phyloP scores from a whole-genome alignment of 345 rosid genomes.

The Syzygium aqueum region DNA sequence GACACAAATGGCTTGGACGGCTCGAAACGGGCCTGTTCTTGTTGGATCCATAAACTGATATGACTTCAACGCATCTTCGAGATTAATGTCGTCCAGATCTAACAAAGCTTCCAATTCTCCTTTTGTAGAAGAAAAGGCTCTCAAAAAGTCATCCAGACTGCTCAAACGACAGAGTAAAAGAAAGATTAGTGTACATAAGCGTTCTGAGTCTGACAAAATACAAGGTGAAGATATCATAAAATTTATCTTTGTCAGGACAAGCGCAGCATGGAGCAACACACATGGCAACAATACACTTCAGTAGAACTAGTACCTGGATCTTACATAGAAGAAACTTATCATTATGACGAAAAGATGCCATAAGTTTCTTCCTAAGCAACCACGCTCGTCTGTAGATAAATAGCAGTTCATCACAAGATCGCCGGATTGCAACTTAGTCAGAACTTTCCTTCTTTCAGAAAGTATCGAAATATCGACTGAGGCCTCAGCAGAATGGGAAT shows the following conservation, averaged over 20 bases:
- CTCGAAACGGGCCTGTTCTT: slow-evolving; percentile 61
- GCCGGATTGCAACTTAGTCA: not conserved
- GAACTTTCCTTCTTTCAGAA: slow-evolving; percentile 24
- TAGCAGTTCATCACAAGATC: slow-evolving; percentile 7
- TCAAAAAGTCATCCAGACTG: slow-evolving; percentile 64
- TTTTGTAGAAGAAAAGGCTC: slow-evolving; percentile 52
- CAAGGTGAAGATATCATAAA: not conserved
- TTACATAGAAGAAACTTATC: slow-evolving; percentile 58
- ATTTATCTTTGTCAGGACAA: not conserved
- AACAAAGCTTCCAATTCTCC: slow-evolving; percentile 48
- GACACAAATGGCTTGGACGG: slow-evolving; percentile 56
- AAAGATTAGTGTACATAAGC: not conserved
- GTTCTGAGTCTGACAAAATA: not conserved
- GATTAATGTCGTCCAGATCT: slow-evolving; percentile 36
- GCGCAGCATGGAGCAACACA: not conserved
- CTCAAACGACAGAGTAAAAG: not conserved
- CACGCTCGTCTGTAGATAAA: slow-evolving; percentile 16
- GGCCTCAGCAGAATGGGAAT: slow-evolving; percentile 26
- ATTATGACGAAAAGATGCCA: slow-evolving; percentile 68
- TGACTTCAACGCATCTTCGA: slow-evolving; percentile 44
- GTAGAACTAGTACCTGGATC: slow-evolving; percentile 42
- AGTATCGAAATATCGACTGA: slow-evolving; percentile 54
- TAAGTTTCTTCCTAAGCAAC: slow-evolving; percentile 17
- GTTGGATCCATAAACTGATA: slow-evolving; percentile 50
- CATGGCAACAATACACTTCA: not conserved